Evolutionary conservation across 1,139 yeast species (phyloP).

Genomic region (Magnusiomyces ingens): DNA sequence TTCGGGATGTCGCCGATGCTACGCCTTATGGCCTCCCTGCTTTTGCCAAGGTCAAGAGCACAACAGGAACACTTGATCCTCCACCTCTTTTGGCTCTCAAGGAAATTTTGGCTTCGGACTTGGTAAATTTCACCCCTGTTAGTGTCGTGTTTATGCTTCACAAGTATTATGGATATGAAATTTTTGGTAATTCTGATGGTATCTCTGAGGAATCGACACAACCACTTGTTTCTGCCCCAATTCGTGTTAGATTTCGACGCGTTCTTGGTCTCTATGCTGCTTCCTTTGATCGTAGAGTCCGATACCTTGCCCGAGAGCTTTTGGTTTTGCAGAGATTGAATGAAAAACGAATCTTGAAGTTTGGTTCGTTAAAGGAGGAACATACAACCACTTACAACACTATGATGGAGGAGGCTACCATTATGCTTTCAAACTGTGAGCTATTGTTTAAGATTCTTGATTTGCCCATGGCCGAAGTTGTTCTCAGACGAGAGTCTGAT

Average conservation of each 20-base stretch:
- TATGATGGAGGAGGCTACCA: conserved; percentile 11
- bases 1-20: conserved; percentile 21
- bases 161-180: conserved; percentile 40
- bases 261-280: conserved; percentile 45
- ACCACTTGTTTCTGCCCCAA: conserved; percentile 20
- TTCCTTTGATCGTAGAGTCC: conserved; percentile 39
- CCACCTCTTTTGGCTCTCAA: conserved; percentile 46
- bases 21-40: conserved; percentile 36
- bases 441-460: conserved; percentile 12
- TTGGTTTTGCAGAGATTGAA: conserved; percentile 12
- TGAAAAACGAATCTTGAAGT: conserved; percentile 11
- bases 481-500: conserved; percentile 9
- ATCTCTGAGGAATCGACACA: conserved; percentile 2
- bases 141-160: conserved; percentile 45
- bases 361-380: conserved; percentile 12
- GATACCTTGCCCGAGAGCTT: conserved; percentile 29
- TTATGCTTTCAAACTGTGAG: conserved; percentile 10
- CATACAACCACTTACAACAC: conserved; percentile 7
- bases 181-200: conserved; percentile 13
- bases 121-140: conserved; percentile 38
- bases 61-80: conserved; percentile 31
- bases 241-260: conserved; percentile 27
- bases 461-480: conserved; percentile 10
- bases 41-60: conserved; percentile 30
- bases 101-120: conserved; percentile 47